Base-by-base conservation (phyloP, 345 rosid species). In the Pugionium dolabratum region DNA sequence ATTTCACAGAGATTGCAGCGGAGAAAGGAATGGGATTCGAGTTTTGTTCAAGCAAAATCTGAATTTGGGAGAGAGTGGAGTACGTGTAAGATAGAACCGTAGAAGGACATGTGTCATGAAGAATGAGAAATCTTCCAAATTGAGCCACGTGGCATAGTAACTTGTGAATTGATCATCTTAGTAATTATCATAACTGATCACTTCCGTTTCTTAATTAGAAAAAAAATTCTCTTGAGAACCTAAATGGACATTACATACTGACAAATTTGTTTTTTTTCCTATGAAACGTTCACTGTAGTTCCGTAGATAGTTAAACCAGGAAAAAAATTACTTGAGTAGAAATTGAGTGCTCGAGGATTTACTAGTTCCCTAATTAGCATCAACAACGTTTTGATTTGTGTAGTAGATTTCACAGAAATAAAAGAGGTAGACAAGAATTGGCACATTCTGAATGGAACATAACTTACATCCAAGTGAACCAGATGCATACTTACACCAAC, bases 11-110 rank as follows among this genome's bases (percentile, higher is more conserved):
- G 37, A 18, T 18, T 18, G 18, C 18, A 18, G 18, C 18, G n/a
- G 63, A 58, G 41, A 41, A 32, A 60, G 65, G 40, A n/a, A 41
- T 11, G 2, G 31, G 32, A 40, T 18, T 18, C 11, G 18, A 48
- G 33, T 8, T 27, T 29, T 47, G 2, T 11, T 9, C 2, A 2
- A 48, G 32, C 40, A 42, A 69, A 59, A 59, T 41, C 41, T 36
- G 63, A 44, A 61, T 5, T 3, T 37, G 40, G 54, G 47, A 60
- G 65, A 45, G 65, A 44, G 65, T 60, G 65, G 65, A 60, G 65
- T 60, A 26, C 65, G 42, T 60, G 65, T 60, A 45, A 45, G 54
- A 53, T 45, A 60, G 53, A 45, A 60, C 65, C 52, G 76, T 65
- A 42, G 62, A 57, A 33, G 58, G 50, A 50, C 49, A 62, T 61